phyloP scores from a whole-genome alignment of 805 yeast genomes.

The Metschnikowia continentalis region DNA sequence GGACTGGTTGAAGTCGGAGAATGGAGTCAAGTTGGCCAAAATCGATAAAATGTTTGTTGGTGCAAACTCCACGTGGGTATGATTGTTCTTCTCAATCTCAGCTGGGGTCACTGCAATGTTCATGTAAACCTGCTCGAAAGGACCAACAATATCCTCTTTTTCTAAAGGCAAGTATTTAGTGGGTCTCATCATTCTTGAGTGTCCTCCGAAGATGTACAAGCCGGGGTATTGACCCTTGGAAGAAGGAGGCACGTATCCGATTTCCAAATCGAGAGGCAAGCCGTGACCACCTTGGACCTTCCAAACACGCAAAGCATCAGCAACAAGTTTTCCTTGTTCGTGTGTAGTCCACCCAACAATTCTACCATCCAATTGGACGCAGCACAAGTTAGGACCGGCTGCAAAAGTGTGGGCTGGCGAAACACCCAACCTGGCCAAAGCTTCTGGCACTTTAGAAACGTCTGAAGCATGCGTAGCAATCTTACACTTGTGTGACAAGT shows the following conservation, averaged over 20 bases:
- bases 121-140: slow-evolving; percentile 97
- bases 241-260: slow-evolving; percentile 96
- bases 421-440: slow-evolving; percentile 71
- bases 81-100: slow-evolving; percentile 77
- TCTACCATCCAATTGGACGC: slow-evolving; percentile 91
- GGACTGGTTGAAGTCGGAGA: slow-evolving; percentile 96
- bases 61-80: slow-evolving; percentile 89
- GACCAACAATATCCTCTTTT: slow-evolving; percentile 86
- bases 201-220: slow-evolving; percentile 83
- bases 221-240: slow-evolving; percentile 97
- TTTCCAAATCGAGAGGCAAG: slow-evolving; percentile 83
- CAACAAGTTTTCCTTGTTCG: slow-evolving; percentile 77
- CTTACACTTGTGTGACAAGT: slow-evolving; percentile 91
- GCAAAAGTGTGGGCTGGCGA: slow-evolving; percentile 73
- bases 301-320: slow-evolving; percentile 89
- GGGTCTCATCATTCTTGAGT: slow-evolving; percentile 93
- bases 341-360: slow-evolving; percentile 94
- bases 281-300: slow-evolving; percentile 76
- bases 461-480: slow-evolving; percentile 76
- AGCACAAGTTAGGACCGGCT: slow-evolving; percentile 84
- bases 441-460: slow-evolving; percentile 64
- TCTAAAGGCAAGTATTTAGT: slow-evolving; percentile 85
- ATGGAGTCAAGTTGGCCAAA: slow-evolving; percentile 95
- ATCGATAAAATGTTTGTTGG: slow-evolving; percentile 95
- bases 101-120: slow-evolving; percentile 91